These are phyloP conservation scores for Thecaphora frezii DNA, from an alignment of 1,284 basidiomycete genomes.

Conservation along the genomic window DNA sequence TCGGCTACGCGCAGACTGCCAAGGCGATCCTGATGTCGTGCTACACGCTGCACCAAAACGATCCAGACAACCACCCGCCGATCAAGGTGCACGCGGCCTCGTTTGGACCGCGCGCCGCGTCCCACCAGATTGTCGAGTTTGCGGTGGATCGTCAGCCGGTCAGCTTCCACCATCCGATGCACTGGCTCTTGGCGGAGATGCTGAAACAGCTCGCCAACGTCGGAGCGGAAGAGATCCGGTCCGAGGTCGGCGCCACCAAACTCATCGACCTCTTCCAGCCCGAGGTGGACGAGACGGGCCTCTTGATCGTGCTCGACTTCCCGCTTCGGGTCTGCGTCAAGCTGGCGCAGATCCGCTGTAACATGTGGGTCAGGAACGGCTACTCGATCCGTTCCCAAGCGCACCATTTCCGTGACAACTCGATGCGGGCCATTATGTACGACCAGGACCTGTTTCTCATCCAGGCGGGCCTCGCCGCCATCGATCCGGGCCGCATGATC, in stretches of 20 bases:
- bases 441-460: slow-evolving; percentile 94
- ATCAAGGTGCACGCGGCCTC: slow-evolving; percentile 59
- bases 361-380: slow-evolving; percentile 96
- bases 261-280: slow-evolving; percentile 27
- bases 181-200: slow-evolving; percentile 88
- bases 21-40: slow-evolving; percentile 65
- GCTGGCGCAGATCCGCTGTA: slow-evolving; percentile 89
- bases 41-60: slow-evolving; percentile 20
- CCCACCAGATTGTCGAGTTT: slow-evolving; percentile 68
- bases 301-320: slow-evolving; percentile 47
- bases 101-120: slow-evolving; percentile 65
- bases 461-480: slow-evolving; percentile 71
- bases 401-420: slow-evolving; percentile 94
- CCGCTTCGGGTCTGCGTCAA: slow-evolving; percentile 56
- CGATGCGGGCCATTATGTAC: slow-evolving; percentile 91
- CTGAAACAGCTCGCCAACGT: slow-evolving; percentile 65
- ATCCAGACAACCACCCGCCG: slow-evolving; percentile 69
- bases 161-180: slow-evolving; percentile 91
- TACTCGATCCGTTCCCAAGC: slow-evolving; percentile 91
- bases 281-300: slow-evolving; percentile 31
- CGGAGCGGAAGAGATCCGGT: slow-evolving; percentile 17
- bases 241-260: slow-evolving; percentile 13
- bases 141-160: slow-evolving; percentile 46
- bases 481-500: slow-evolving; percentile 76
- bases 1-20: slow-evolving; percentile 71